Percentiles rank a stretch among this genome's conserved stretches.
Evolutionary conservation across 371 early-diverging fungal species (phyloP).

Genomic region (Apophysomyces ossiformis): DNA sequence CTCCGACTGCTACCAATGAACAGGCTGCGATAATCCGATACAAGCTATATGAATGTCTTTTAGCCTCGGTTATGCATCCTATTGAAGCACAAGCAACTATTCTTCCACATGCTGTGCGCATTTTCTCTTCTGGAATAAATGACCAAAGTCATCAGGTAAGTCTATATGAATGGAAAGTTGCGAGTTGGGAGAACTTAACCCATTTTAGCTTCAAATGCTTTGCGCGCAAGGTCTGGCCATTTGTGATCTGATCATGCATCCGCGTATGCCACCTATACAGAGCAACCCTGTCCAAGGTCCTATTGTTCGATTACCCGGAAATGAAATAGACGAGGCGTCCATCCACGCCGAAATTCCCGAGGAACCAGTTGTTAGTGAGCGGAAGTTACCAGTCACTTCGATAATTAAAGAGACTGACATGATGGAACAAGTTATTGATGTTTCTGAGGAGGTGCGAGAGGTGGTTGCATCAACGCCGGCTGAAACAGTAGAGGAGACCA

Average conservation of each 20-base stretch:
- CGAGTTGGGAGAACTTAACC: neutral
- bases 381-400: neutral
- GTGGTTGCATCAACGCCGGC: no score
- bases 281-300: slow-evolving; percentile 36
- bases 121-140: slow-evolving; percentile 49
- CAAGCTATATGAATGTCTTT: slow-evolving; percentile 41
- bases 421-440: neutral
- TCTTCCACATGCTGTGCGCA: slow-evolving; percentile 43
- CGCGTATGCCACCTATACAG: slow-evolving; percentile 65
- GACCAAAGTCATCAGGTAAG: slow-evolving; percentile 40
- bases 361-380: slow-evolving; percentile 13
- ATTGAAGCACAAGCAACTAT: slow-evolving; percentile 46
- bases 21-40: slow-evolving; percentile 28
- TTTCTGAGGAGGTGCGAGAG: neutral
- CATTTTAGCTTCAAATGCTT: slow-evolving; percentile 35
- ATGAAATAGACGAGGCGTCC: slow-evolving; percentile 11
- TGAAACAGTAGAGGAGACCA: no score
- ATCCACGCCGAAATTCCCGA: slow-evolving; percentile 18
- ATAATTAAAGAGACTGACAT: neutral
- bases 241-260: slow-evolving; percentile 65
- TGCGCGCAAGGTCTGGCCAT: slow-evolving; percentile 54
- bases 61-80: slow-evolving; percentile 46
- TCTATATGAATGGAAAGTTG: neutral
- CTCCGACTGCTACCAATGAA: slow-evolving; percentile 23
- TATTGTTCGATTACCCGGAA: slow-evolving; percentile 10